Evolutionary conservation across 2,329 filamentous ascomycete species (phyloP), one percentile per base, ranked within the genome.

Genomic region (Alternaria tenuissima): DNA sequence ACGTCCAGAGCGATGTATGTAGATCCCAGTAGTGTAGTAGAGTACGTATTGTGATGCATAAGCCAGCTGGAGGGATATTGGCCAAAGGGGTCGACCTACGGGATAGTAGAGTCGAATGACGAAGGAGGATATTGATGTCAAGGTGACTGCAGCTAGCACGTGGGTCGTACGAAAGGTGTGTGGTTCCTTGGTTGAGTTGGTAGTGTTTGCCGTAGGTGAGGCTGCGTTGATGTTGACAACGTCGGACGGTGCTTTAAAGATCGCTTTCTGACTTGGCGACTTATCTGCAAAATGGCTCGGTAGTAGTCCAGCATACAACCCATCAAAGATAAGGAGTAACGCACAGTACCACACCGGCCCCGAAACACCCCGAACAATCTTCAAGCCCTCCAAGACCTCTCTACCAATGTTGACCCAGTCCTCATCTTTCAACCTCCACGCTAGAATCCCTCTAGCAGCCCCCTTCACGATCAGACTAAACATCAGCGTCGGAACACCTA

Each of bases 291-390:
- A 48, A 24, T 54, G 34, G 18, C 20, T 26, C 3, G 56, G 56
- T 18, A 44, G 5, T 3, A 49, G 6, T 0, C 55, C 18, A 20
- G 54, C 43, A 43, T 65, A 71, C 3, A 59, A 16, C 1, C 24
- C 44, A 47, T 71, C 68, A 26, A 71, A 71, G 6, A 64, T 39
- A 12, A 68, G 38, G 8, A 71, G 52, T 7, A 69, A 18, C 3
- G 51, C 66, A 34, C 61, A 65, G 51, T 69, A 71, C 68, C 68
- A 71, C 7, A 66, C 64, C 46, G 66, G 62, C 2, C 68, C 68
- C 14, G 56, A 34, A 18, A 63, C 60, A 3, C 66, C 68, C 42
- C 65, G 64, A 9, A 54, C 30, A 12, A 52, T 42, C 47, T 34
- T 44, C 0, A 67, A 26, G 8, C 46, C 52, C 5, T 52, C 55